These are phyloP conservation scores for Scutellaria barbata DNA, from an alignment of 257 asterid species.

Conservation along the genomic window DNA sequence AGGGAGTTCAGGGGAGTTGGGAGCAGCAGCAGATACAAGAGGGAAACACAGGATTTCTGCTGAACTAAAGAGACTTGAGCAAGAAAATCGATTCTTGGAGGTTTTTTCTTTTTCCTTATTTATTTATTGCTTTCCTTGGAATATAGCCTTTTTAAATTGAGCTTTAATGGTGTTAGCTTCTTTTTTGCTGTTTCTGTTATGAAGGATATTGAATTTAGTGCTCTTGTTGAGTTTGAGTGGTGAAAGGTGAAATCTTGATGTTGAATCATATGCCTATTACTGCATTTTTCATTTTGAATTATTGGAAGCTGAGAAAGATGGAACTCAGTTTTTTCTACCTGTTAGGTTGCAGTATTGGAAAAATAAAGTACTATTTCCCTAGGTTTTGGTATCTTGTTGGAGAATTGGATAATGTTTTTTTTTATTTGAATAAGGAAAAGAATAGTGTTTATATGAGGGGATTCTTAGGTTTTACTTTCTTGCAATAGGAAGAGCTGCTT, in stretches of 20 bases:
- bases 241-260: conserved; percentile 29
- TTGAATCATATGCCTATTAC: neutral
- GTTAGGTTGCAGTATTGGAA: conserved; percentile 10
- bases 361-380: no score
- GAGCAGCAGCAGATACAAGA: conserved; percentile 59
- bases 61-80: conserved; percentile 85
- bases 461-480: no score
- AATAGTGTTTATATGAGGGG: neutral
- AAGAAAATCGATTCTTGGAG: conserved; percentile 87
- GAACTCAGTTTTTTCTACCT: conserved; percentile 1
- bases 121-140: neutral
- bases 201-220: neutral
- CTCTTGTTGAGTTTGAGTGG: conserved; percentile 13
- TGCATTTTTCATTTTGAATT: conserved; percentile 6
- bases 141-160: neutral
- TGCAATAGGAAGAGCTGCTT: neutral
- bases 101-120: conserved; percentile 35
- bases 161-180: neutral
- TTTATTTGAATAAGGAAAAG: neutral
- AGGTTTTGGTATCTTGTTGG: no score
- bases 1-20: conserved; percentile 52
- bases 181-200: conserved; percentile 7
- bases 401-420: neutral
- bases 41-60: conserved; percentile 87
- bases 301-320: conserved; percentile 2